Evolutionary conservation across 2,329 filamentous ascomycete species (phyloP).

Genomic region (Cercospora zeae-maydis): DNA sequence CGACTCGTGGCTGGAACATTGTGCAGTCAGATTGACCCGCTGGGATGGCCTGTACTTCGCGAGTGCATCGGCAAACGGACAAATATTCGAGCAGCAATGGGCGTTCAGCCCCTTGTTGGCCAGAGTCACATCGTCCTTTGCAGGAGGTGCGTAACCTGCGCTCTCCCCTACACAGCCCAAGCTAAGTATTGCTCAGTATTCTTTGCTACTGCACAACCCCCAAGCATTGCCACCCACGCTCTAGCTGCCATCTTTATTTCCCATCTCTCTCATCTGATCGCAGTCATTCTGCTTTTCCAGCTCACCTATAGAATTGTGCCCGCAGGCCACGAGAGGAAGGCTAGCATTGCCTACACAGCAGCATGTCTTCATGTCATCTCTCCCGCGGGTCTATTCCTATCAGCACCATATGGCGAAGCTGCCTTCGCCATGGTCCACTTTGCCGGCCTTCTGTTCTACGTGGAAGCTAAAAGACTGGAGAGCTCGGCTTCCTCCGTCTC

Average conservation of each 20-base stretch:
- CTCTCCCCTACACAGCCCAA: background rate
- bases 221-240: slow-evolving; percentile 34
- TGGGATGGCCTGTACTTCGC: slow-evolving; percentile 83
- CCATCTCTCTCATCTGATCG: slow-evolving; percentile 71
- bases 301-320: slow-evolving; percentile 59
- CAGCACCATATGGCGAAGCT: slow-evolving; percentile 79
- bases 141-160: slow-evolving; percentile 40
- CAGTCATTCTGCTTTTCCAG: slow-evolving; percentile 67
- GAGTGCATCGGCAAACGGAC: slow-evolving; percentile 59
- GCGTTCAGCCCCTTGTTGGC: slow-evolving; percentile 66
- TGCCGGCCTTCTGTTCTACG: slow-evolving; percentile 67
- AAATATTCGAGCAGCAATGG: slow-evolving; percentile 79
- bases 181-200: slow-evolving; percentile 30
- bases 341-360: slow-evolving; percentile 61
- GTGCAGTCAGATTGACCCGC: slow-evolving; percentile 58
- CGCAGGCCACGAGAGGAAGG: slow-evolving; percentile 31
- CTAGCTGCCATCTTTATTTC: slow-evolving; percentile 64
- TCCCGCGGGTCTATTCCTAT: slow-evolving; percentile 85
- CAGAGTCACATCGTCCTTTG: slow-evolving; percentile 42
- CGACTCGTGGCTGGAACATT: slow-evolving; percentile 39
- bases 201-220: background rate
- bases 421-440: slow-evolving; percentile 76
- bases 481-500: slow-evolving; percentile 27
- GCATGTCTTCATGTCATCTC: slow-evolving; percentile 76
- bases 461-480: slow-evolving; percentile 41